Conservation (phyloP, 306 rosid genomes). For the Vachellia collinsii region DNA sequence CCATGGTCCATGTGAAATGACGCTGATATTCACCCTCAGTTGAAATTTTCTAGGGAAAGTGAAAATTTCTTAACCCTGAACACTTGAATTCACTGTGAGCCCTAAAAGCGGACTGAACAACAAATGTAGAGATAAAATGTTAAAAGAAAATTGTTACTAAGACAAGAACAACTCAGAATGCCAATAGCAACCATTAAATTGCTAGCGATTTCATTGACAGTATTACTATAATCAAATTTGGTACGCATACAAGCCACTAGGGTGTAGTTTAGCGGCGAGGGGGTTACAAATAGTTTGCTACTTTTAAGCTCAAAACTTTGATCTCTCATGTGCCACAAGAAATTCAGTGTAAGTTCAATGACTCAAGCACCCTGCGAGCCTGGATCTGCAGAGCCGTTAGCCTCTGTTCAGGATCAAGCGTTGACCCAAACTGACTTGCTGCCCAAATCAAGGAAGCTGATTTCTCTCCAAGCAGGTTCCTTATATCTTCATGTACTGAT, state of each 20-base stretch:
- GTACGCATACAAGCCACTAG: neutral
- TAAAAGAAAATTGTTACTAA: neutral
- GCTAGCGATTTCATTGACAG: neutral
- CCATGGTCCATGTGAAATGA: too few species aligned
- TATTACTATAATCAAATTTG: neutral
- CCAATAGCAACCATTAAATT: neutral
- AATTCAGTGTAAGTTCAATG: slow-evolving; percentile 74
- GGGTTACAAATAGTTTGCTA: neutral
- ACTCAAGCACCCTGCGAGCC: slow-evolving; percentile 91
- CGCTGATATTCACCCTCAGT: too few species aligned
- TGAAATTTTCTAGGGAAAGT: too few species aligned
- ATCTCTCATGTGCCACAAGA: neutral
- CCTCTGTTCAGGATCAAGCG: slow-evolving; percentile 87
- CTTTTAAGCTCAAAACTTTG: neutral
- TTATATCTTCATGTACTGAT: slow-evolving; percentile 78
- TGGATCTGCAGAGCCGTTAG: slow-evolving; percentile 82
- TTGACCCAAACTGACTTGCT: slow-evolving; percentile 91
- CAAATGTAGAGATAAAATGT: neutral
- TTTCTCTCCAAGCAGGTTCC: slow-evolving; percentile 88
- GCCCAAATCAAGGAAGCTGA: slow-evolving; percentile 99
- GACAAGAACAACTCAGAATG: neutral
- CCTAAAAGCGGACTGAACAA: too few species aligned
- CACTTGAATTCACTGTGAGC: too few species aligned
- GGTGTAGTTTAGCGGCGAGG: neutral
- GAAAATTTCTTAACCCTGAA: too few species aligned